Conservation (phyloP, 225 moss, liverwort and hornwort species). For the Physcomitrellopsis africana region DNA sequence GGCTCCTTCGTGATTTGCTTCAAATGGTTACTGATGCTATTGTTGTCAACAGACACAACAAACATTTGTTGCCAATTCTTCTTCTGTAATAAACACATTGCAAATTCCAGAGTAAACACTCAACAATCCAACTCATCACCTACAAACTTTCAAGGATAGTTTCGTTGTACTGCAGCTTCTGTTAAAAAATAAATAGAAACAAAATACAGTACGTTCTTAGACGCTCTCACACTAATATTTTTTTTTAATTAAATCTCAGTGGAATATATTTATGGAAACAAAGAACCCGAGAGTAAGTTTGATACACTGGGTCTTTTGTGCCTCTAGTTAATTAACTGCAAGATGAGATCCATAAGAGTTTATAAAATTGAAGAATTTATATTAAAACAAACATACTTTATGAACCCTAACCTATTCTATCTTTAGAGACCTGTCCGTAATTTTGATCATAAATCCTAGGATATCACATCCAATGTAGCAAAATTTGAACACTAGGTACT, state of each 20-base stretch:
- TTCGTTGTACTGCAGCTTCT: not conserved
- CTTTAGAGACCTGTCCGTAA: no score
- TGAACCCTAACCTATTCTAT: no score
- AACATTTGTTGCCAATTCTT: conserved; percentile 55
- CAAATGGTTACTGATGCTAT: conserved; percentile 61
- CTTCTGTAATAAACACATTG: conserved; percentile 36
- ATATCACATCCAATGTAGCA: no score
- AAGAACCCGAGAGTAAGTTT: no score
- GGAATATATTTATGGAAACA: not conserved
- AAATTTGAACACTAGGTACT: no score
- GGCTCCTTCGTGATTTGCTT: conserved; percentile 73
- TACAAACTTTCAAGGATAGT: conserved; percentile 11
- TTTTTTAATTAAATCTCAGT: not conserved
- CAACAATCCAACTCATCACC: conserved; percentile 21
- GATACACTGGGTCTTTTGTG: no score
- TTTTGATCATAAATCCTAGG: no score
- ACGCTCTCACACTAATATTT: not conserved
- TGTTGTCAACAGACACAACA: conserved; percentile 63
- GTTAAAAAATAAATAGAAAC: not conserved
- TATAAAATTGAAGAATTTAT: no score
- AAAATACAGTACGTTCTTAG: not conserved
- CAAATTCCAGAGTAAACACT: conserved; percentile 15
- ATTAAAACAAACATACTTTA: no score
- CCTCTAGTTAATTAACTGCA: no score
- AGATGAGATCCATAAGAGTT: no score